These are phyloP conservation scores for Penicillium nucicola DNA, from an alignment of 495 filamentous ascomycete species.

Conservation along the genomic window DNA sequence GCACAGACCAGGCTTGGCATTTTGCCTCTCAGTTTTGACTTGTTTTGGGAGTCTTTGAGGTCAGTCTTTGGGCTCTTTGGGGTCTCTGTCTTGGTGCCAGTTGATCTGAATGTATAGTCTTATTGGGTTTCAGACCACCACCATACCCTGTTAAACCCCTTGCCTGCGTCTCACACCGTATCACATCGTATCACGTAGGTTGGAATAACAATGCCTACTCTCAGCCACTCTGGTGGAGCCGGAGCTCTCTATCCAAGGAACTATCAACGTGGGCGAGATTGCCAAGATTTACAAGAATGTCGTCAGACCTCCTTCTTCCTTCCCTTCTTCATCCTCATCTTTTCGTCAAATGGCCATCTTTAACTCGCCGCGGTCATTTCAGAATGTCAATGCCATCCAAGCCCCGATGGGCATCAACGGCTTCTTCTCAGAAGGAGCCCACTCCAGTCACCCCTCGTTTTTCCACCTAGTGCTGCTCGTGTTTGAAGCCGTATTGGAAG, in stretches of 20 bases:
- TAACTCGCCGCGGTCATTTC: slow-evolving; percentile 64
- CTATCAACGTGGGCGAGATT: slow-evolving; percentile 9
- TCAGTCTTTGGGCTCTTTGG: too few species aligned
- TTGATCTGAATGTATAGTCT: too few species aligned
- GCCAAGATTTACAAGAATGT: slow-evolving; percentile 1
- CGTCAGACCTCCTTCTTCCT: background rate
- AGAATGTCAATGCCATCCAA: slow-evolving; percentile 45
- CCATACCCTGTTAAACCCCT: too few species aligned
- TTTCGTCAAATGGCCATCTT: slow-evolving; percentile 44
- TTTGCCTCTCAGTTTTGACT: too few species aligned
- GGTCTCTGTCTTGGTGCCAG: too few species aligned
- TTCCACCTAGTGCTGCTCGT: slow-evolving; percentile 78
- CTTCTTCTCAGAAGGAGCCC: slow-evolving; percentile 25
- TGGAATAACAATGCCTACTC: background rate
- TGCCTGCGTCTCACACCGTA: too few species aligned
- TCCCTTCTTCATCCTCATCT: background rate
- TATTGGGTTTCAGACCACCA: too few species aligned
- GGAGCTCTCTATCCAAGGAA: background rate
- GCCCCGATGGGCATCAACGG: slow-evolving; percentile 31
- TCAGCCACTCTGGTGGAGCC: background rate
- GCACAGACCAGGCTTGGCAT: too few species aligned
- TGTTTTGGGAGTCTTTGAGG: too few species aligned
- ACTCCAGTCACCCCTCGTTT: slow-evolving; percentile 62
- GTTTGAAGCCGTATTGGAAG: slow-evolving; percentile 94
- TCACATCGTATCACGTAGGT: too few species aligned